A percentile compares a stretch with the other conserved stretches of the same genome.
These are phyloP conservation scores for Xylaria longipes DNA, from an alignment of 495 filamentous ascomycete species.

Conservation along the genomic window DNA sequence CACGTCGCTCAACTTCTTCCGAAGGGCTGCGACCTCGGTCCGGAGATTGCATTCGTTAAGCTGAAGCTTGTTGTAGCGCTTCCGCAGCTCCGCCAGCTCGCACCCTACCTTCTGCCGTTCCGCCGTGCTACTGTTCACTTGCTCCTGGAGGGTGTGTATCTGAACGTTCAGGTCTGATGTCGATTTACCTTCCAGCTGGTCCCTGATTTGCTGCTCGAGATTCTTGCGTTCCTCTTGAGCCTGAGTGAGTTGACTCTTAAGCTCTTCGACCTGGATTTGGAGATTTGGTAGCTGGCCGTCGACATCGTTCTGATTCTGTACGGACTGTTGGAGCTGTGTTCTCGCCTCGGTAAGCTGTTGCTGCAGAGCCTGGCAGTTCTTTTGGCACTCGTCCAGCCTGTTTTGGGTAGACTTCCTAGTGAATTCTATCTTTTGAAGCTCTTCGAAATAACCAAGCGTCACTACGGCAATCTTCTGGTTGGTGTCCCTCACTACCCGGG, in stretches of 20 bases:
- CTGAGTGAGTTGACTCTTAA: slow-evolving; percentile 10
- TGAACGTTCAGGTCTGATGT: neutral
- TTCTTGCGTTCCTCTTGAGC: neutral
- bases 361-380: neutral
- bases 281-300: neutral
- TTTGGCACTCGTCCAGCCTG: neutral
- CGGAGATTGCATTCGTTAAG: slow-evolving; percentile 17
- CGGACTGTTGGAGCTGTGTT: neutral
- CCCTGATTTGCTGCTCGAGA: neutral
- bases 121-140: neutral
- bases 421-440: neutral
- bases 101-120: neutral
- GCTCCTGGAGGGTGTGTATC: neutral
- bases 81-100: neutral
- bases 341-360: slow-evolving; percentile 1
- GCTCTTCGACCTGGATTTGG: slow-evolving; percentile 5
- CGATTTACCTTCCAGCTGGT: neutral
- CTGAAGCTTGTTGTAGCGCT: neutral
- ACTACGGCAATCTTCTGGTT: neutral
- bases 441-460: neutral
- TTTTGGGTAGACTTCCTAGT: neutral
- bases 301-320: neutral
- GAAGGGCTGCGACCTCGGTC: neutral
- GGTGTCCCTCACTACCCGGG: neutral
- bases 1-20: neutral